A percentile compares a stretch with the other conserved stretches of the same genome.
Conservation (phyloP, 345 rosid species). For the Sisymbrium irio region DNA sequence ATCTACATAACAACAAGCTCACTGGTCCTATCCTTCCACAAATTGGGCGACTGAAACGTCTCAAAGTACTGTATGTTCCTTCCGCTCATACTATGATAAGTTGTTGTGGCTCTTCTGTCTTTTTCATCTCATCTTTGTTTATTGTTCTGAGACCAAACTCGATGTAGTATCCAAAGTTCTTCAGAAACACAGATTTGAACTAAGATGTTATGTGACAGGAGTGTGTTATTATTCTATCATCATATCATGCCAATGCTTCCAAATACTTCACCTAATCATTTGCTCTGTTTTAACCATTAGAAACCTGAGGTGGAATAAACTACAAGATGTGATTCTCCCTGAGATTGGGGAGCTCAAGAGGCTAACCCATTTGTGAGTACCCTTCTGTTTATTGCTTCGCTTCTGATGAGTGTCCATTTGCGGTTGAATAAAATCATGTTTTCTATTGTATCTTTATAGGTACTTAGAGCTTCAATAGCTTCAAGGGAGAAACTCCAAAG, state of each 20-base stretch:
- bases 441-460: slow-evolving; percentile 30
- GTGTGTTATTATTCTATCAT: neutral
- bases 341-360: slow-evolving; percentile 91
- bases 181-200: neutral
- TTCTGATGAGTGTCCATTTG: neutral
- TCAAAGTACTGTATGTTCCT: slow-evolving; percentile 67
- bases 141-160: neutral
- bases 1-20: slow-evolving; percentile 92
- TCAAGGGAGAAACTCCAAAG: slow-evolving; percentile 89
- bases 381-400: neutral
- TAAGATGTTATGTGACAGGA: neutral
- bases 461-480: slow-evolving; percentile 90
- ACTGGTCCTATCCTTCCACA: slow-evolving; percentile 98
- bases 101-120: neutral
- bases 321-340: slow-evolving; percentile 86
- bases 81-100: neutral
- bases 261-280: neutral
- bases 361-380: slow-evolving; percentile 81
- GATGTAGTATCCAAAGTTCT: neutral
- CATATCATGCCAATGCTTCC: neutral
- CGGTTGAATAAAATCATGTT: neutral
- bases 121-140: neutral
- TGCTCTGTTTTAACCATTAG: slow-evolving; percentile 37
- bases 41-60: slow-evolving; percentile 82
- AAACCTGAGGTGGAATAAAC: slow-evolving; percentile 92